Evolutionary conservation across 2,329 filamentous ascomycete species (phyloP).

Genomic region (Daldinia sp.): DNA sequence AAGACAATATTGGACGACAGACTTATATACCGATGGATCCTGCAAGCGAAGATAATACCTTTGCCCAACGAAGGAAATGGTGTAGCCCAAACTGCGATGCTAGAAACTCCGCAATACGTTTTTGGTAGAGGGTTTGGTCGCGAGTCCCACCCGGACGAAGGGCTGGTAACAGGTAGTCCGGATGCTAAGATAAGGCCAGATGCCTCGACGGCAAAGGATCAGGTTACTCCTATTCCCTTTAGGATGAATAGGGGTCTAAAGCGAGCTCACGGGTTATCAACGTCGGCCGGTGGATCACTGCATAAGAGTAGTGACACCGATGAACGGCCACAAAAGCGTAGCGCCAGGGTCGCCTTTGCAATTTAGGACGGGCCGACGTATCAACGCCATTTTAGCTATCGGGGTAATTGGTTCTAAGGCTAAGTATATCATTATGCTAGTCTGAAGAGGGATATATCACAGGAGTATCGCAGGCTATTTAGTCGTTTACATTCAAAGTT

Average conservation of each 20-base stretch:
- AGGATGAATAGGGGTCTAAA: constrained; percentile 26
- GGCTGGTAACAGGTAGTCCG: constrained; percentile 48
- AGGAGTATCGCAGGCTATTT: neutral
- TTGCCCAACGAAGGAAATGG: constrained; percentile 44
- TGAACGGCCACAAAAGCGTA: constrained; percentile 30
- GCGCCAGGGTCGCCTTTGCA: constrained; percentile 28
- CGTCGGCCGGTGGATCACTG: neutral
- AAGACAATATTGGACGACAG: constrained; percentile 66
- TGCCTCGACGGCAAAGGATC: neutral
- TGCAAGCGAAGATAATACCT: constrained; percentile 57
- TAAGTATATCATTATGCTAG: neutral
- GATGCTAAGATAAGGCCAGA: constrained; percentile 14
- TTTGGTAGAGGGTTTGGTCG: constrained; percentile 61
- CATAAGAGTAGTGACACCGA: neutral
- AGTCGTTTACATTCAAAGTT: neutral
- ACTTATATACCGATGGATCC: constrained; percentile 67
- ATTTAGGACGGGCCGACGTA: neutral
- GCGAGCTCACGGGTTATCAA: constrained; percentile 24
- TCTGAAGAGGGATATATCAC: neutral
- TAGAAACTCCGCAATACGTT: constrained; percentile 57
- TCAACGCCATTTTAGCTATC: neutral
- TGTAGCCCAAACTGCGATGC: constrained; percentile 58
- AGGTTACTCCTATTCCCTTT: constrained; percentile 8
- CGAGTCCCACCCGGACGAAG: constrained; percentile 56
- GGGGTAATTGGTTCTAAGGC: neutral